Base-by-base conservation (phyloP, 164 flowering plant genomes). In the Tetracentron sinense region DNA sequence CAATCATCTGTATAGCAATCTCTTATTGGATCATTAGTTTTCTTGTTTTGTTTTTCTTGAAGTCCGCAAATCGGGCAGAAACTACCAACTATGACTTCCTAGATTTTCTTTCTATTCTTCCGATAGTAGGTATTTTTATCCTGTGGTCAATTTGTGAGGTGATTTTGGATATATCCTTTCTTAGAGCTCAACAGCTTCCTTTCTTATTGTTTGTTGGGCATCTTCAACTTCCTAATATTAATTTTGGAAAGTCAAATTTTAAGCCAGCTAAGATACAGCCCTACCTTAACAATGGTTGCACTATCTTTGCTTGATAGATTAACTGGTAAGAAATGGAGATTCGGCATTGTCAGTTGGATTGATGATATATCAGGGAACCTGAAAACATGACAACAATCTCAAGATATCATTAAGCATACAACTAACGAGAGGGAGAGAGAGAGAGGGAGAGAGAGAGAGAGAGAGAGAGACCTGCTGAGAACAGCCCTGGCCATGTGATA, bases 311-410 rank as follows among this genome's bases (percentile, higher is more conserved):
- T 88, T 54, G 89, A 75, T 23, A 95, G 33, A 73, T 92, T 95
- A 57, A 92, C 90, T 6, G 99, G 99, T 54, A 95, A 67, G 76
- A 95, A 95, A 74, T 95, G 99, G 56, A 95, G 69, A 77, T 95
- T 95, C 58, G 99, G 99, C 99, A 95, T 92, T 72, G 79, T 84
- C n/a, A 95, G 80, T 28, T 81, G 74, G 70, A 95, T 66, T 1
- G 85, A 82, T 68, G 81, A 77, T 44, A 95, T 68, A 65, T 85
- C 92, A 59, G 75, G 82, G 69, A 84, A 85, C 79, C 99, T 92
- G 90, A 58, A 73, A 72, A 58, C 26, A 69, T 51, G 35, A 62
- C 30, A 62, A 62, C 58, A 56, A 49, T 15, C 64, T 4, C 28
- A 33, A 35, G 21, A 48, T 29, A 63, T 26, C 8, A 16, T 20